Percentiles rank a stretch among this genome's conserved stretches.
phyloP scores from a whole-genome alignment of 768 basidiomycete species.

The Mrakia hoshinonis region DNA sequence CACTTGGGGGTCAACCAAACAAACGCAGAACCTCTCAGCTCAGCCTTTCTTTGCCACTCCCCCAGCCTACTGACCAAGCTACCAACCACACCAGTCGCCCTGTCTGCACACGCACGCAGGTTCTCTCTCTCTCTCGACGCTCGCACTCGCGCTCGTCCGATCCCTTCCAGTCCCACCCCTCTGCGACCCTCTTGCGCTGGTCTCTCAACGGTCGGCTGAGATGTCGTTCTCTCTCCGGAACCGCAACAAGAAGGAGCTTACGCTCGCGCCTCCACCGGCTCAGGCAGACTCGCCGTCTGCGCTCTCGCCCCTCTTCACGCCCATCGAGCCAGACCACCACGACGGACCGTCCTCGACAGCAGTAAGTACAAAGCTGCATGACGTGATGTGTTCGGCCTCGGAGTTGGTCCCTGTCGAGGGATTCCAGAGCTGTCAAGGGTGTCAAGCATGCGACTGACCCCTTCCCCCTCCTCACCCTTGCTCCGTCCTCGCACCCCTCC shows the following conservation, averaged over 20 bases:
- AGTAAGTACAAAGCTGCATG: background rate
- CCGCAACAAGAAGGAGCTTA: conserved; percentile 14
- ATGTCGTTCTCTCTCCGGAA: background rate
- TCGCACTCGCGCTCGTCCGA: background rate
- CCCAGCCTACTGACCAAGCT: too few species aligned
- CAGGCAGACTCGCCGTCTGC: background rate
- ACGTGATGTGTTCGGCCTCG: too few species aligned
- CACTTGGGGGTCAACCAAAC: too few species aligned
- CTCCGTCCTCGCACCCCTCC: background rate
- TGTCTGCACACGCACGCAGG: too few species aligned
- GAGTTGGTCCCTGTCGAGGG: too few species aligned
- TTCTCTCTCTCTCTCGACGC: background rate
- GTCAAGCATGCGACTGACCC: background rate
- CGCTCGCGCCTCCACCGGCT: background rate
- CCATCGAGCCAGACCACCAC: background rate
- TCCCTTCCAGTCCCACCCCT: background rate
- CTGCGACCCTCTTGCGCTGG: background rate
- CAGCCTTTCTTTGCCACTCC: too few species aligned
- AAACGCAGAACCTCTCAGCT: too few species aligned
- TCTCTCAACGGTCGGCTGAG: background rate
- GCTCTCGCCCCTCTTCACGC: conserved; percentile 19
- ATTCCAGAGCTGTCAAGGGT: too few species aligned
- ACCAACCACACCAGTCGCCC: too few species aligned
- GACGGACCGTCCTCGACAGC: background rate
- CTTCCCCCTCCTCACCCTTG: background rate